phyloP scores from a whole-genome alignment of 176 grass and related monocot genomes.

The Olyra latifolia region DNA sequence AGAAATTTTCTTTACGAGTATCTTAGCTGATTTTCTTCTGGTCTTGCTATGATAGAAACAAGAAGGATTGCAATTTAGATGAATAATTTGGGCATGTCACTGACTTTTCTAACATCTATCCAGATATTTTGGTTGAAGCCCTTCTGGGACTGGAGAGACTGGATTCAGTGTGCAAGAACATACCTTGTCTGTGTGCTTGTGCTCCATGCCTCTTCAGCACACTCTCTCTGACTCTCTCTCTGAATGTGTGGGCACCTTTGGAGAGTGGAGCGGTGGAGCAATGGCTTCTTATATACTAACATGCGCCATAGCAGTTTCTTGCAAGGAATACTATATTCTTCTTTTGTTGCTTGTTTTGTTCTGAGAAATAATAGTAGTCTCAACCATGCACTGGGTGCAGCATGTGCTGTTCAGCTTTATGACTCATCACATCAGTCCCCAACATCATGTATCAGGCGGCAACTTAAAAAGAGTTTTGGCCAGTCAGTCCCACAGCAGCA shows the following conservation, averaged over 20 bases:
- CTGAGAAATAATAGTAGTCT: not conserved
- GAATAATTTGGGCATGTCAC: not conserved
- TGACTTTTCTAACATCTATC: not conserved
- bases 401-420: conserved; percentile 36
- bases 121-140: not conserved
- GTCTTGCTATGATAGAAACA: not conserved
- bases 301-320: not conserved
- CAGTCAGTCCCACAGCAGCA: conserved; percentile 5
- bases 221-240: not conserved
- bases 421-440: not conserved
- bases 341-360: conserved; percentile 18
- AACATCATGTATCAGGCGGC: not conserved
- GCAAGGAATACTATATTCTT: conserved; percentile 14
- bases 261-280: not conserved
- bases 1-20: not conserved
- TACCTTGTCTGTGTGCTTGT: conserved; percentile 22
- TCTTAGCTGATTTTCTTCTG: not conserved
- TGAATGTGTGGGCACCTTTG: not conserved
- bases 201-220: conserved; percentile 25
- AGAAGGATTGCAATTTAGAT: not conserved
- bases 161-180: not conserved
- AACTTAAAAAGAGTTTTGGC: not conserved
- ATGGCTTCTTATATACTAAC: not conserved
- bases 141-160: not conserved
- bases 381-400: conserved; percentile 3